These are phyloP conservation scores for Bromus sterilis DNA, from an alignment of 176 grass and related monocot genomes.

Conservation along the genomic window DNA sequence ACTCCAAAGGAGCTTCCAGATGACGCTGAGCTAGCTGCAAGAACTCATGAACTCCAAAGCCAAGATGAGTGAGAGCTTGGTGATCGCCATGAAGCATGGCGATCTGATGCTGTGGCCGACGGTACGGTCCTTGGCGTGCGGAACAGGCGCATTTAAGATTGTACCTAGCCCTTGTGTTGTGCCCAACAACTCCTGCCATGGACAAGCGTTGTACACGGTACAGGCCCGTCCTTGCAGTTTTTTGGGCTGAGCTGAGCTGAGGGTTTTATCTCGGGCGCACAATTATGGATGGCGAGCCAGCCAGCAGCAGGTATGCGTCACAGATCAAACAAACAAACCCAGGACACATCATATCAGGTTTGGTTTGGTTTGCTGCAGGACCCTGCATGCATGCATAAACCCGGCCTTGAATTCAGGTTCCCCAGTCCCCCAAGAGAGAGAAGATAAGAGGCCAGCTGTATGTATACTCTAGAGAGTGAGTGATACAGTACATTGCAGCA, in stretches of 20 bases:
- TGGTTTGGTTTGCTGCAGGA: constrained; percentile 17
- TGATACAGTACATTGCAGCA: neutral
- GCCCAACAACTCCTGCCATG: constrained; percentile 16
- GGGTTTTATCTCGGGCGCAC: neutral
- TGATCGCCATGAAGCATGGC: neutral
- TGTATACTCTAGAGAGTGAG: neutral
- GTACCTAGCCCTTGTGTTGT: neutral
- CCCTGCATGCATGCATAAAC: constrained; percentile 14
- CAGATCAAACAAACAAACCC: constrained; percentile 27
- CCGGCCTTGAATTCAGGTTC: constrained; percentile 50
- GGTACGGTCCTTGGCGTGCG: constrained; percentile 23
- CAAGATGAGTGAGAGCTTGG: too few relatives aligned
- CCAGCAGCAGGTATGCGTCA: constrained; percentile 25
- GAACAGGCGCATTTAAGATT: too few relatives aligned
- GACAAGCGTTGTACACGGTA: constrained; percentile 28
- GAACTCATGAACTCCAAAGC: neutral
- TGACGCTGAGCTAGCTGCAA: neutral
- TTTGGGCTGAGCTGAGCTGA: neutral
- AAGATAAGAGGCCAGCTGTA: neutral
- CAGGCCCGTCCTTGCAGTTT: constrained; percentile 18
- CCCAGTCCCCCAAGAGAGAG: constrained; percentile 7
- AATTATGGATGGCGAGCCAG: constrained; percentile 32
- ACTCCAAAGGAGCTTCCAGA: neutral
- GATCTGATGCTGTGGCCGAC: constrained; percentile 33
- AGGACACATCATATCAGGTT: constrained; percentile 39